A percentile compares a stretch with the other conserved stretches of the same genome.
phyloP scores from a whole-genome alignment of 768 basidiomycete genomes.

The Pleurotus sapidus region DNA sequence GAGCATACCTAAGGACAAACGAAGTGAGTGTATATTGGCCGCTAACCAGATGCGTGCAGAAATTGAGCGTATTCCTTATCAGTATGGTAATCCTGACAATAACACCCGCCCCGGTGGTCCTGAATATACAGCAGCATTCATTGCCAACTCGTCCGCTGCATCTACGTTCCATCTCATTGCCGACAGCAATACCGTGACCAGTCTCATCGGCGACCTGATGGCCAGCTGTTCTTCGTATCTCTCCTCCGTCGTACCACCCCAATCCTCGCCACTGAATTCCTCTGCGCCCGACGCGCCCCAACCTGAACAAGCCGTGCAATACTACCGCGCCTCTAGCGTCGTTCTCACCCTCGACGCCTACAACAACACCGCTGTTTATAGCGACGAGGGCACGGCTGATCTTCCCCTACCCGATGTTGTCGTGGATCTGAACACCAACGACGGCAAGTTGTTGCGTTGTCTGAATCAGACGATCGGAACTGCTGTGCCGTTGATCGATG shows the following conservation, averaged over 20 bases:
- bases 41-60: not conserved
- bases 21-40: conserved; percentile 32
- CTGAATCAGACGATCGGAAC: conserved; percentile 52
- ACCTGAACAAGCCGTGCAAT: conserved; percentile 53
- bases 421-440: conserved; percentile 25
- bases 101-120: conserved; percentile 45
- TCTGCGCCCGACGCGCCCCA: conserved; percentile 18
- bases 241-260: conserved; percentile 20
- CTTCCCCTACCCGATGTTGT: conserved; percentile 36
- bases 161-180: conserved; percentile 42
- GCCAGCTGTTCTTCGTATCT: conserved; percentile 38
- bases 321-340: conserved; percentile 56
- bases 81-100: conserved; percentile 47
- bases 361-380: conserved; percentile 51
- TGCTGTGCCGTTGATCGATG: conserved; percentile 22
- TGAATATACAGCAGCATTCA: conserved; percentile 33
- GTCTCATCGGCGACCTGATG: conserved; percentile 33
- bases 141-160: conserved; percentile 27
- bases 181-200: conserved; percentile 41
- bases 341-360: conserved; percentile 57
- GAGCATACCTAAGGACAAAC: conserved; percentile 21
- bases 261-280: conserved; percentile 27
- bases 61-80: not conserved
- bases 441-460: conserved; percentile 42
- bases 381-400: conserved; percentile 27